Percentiles rank a stretch among this genome's conserved stretches.
Conservation (phyloP, 305 asterid genomes). For the Petunia hybrid region DNA sequence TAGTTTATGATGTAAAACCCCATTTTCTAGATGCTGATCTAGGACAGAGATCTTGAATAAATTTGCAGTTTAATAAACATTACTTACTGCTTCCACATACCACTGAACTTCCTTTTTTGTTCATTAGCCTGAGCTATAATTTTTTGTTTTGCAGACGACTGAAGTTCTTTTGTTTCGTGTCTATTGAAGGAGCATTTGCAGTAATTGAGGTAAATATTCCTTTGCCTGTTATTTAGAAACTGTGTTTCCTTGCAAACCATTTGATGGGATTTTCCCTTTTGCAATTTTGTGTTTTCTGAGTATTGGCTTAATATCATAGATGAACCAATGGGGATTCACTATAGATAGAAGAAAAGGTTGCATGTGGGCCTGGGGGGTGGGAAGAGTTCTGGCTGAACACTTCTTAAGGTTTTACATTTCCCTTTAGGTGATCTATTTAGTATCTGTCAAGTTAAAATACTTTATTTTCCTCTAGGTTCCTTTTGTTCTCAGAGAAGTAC, state of each 20-base stretch:
- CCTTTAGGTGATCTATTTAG: too few relatives aligned
- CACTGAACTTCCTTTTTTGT: neutral
- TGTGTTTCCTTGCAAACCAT: conserved; percentile 3
- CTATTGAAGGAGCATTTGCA: neutral
- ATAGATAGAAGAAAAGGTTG: too few relatives aligned
- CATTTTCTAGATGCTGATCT: neutral
- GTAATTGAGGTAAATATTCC: conserved; percentile 23
- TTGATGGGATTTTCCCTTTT: neutral
- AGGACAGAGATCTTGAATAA: neutral
- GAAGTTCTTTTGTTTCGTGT: neutral
- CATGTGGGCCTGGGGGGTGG: neutral
- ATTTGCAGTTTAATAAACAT: conserved; percentile 9
- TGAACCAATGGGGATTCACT: neutral
- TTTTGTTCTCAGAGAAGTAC: too few relatives aligned
- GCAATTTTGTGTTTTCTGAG: neutral
- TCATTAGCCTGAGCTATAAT: neutral
- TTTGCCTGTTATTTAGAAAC: neutral
- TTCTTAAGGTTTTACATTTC: too few relatives aligned
- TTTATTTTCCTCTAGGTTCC: too few relatives aligned
- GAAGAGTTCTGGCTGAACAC: too few relatives aligned
- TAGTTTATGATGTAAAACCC: neutral
- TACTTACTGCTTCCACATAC: neutral
- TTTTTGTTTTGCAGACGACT: neutral
- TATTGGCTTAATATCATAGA: neutral
- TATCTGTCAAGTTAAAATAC: too few relatives aligned